These are phyloP conservation scores for Aspergillus flavus DNA, from an alignment of 2,329 filamentous ascomycete species.

Conservation along the genomic window DNA sequence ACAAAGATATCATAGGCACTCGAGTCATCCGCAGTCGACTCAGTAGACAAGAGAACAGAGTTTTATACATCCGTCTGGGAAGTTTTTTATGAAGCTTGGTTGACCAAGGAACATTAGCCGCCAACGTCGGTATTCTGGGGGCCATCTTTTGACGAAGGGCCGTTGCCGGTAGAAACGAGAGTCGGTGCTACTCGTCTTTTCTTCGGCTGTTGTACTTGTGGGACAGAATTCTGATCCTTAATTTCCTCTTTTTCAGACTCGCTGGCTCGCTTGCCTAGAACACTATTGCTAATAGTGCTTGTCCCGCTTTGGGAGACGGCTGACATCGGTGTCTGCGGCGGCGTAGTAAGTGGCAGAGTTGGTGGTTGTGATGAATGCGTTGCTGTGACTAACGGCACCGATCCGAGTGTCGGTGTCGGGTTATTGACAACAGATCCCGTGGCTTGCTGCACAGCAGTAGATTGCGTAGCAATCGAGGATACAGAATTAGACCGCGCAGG, in stretches of 20 bases:
- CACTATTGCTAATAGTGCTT: constrained; percentile 56
- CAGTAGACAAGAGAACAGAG: background rate
- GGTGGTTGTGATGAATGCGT: constrained; percentile 60
- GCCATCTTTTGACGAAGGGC: constrained; percentile 17
- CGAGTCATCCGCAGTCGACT: constrained; percentile 4
- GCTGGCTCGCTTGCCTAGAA: constrained; percentile 55
- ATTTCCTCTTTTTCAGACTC: constrained; percentile 50
- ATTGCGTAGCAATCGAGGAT: constrained; percentile 72
- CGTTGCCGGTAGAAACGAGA: constrained; percentile 47
- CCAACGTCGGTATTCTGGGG: constrained; percentile 19
- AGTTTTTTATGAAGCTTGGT: background rate
- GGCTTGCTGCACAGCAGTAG: constrained; percentile 44
- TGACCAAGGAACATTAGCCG: constrained; percentile 12
- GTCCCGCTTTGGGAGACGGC: constrained; percentile 56
- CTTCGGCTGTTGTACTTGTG: constrained; percentile 57
- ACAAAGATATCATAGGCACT: constrained; percentile 10
- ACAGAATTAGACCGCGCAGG: constrained; percentile 84
- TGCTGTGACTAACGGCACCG: constrained; percentile 74
- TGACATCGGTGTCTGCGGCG: constrained; percentile 78
- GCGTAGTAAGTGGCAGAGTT: constrained; percentile 77
- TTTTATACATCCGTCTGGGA: background rate
- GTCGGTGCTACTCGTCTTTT: constrained; percentile 73
- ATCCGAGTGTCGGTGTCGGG: constrained; percentile 76
- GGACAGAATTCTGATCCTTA: constrained; percentile 46
- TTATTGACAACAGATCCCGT: constrained; percentile 65